These are phyloP conservation scores for Gastrolobium bilobum DNA, from an alignment of 306 rosid genomes.

Conservation along the genomic window DNA sequence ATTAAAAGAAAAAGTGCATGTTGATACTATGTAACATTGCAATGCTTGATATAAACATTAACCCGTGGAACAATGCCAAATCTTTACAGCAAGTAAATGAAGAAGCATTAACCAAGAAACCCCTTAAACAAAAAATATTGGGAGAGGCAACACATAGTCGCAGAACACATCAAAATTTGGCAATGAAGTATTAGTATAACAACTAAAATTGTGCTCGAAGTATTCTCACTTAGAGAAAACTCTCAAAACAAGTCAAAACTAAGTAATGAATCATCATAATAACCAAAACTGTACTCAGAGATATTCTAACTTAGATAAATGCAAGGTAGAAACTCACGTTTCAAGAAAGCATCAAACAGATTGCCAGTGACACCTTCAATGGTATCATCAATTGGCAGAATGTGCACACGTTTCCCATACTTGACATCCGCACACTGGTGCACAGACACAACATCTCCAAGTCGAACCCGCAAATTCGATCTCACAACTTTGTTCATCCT, in stretches of 20 bases:
- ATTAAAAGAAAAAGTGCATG: background rate
- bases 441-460: constrained; percentile 71
- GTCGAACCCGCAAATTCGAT: constrained; percentile 65
- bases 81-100: background rate
- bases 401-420: constrained; percentile 63
- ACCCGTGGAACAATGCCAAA: background rate
- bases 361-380: constrained; percentile 66
- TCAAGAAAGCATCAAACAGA: constrained; percentile 68
- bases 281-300: background rate
- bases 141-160: background rate
- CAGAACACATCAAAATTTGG: background rate
- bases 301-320: background rate
- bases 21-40: background rate
- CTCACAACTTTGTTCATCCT: constrained; percentile 70
- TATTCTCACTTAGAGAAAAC: background rate
- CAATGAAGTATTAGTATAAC: background rate
- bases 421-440: constrained; percentile 68
- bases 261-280: background rate
- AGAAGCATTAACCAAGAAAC: background rate
- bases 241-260: background rate
- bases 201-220: background rate
- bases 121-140: background rate
- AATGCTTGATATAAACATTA: background rate
- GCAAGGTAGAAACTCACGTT: constrained; percentile 55
- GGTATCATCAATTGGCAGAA: constrained; percentile 65